A percentile compares a stretch with the other conserved stretches of the same genome.
These are phyloP conservation scores for Colletotrichum godetiae DNA, from an alignment of 2,329 filamentous ascomycete species.

Conservation along the genomic window DNA sequence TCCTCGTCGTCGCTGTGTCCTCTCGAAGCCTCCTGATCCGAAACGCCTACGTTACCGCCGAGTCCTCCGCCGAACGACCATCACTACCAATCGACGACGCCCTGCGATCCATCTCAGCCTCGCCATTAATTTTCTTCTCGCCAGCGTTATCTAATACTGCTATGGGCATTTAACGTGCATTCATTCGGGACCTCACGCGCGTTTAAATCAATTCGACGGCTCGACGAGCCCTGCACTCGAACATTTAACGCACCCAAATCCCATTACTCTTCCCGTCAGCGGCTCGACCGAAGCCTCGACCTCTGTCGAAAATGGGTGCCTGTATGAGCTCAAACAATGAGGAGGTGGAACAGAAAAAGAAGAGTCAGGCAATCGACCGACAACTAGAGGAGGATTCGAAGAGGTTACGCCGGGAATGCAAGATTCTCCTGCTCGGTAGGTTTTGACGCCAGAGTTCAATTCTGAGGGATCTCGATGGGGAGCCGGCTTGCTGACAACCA, in stretches of 20 bases:
- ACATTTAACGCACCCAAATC: background rate
- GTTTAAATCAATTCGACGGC: background rate
- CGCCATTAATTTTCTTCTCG: background rate
- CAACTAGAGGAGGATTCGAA: slow-evolving; percentile 94
- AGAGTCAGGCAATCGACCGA: slow-evolving; percentile 95
- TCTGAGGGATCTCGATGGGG: background rate
- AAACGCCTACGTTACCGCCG: slow-evolving; percentile 20
- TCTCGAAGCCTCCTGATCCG: background rate
- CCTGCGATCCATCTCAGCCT: background rate
- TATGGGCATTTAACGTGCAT: slow-evolving; percentile 34
- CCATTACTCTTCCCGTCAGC: background rate
- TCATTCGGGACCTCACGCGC: background rate
- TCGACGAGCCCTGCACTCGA: slow-evolving; percentile 8
- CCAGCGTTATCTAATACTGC: slow-evolving; percentile 1
- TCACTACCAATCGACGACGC: background rate
- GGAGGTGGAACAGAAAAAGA: slow-evolving; percentile 93
- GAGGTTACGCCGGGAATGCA: slow-evolving; percentile 95
- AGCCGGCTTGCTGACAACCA: slow-evolving; percentile 14
- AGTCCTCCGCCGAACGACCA: slow-evolving; percentile 14
- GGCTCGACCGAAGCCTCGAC: slow-evolving; percentile 1
- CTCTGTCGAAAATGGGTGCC: slow-evolving; percentile 77
- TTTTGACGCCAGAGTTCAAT: background rate
- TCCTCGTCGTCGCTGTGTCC: background rate
- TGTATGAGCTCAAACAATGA: slow-evolving; percentile 92
- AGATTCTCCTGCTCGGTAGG: slow-evolving; percentile 93